phyloP scores from a whole-genome alignment of 106 monocot genomes.

The Allium sativum region DNA sequence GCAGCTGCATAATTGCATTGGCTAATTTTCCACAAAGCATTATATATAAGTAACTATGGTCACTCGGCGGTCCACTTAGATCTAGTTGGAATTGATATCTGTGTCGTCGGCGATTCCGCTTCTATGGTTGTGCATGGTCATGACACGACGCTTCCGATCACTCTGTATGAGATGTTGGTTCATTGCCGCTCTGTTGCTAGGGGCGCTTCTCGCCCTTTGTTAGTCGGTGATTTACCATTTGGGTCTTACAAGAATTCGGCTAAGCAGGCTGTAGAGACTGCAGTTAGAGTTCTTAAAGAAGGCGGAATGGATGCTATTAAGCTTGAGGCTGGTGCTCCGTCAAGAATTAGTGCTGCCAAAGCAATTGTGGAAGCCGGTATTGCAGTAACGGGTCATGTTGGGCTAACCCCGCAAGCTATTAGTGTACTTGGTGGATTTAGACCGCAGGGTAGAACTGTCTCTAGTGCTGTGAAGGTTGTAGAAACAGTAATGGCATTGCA shows the following conservation, averaged over 20 bases:
- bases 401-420: slow-evolving; percentile 87
- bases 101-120: slow-evolving; percentile 94
- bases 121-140: slow-evolving; percentile 99
- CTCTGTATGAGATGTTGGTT: slow-evolving; percentile 82
- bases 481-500: slow-evolving; percentile 87
- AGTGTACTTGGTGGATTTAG: slow-evolving; percentile 92
- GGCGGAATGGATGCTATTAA: slow-evolving; percentile 96
- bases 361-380: slow-evolving; percentile 93
- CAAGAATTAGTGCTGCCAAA: slow-evolving; percentile 74
- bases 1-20: too few species aligned
- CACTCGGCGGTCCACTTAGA: slow-evolving; percentile 92
- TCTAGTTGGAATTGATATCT: slow-evolving; percentile 65
- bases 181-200: slow-evolving; percentile 91
- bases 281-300: slow-evolving; percentile 73
- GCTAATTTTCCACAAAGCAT: too few species aligned
- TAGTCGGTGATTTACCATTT: slow-evolving; percentile 91
- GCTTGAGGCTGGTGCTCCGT: slow-evolving; percentile 78
- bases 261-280: slow-evolving; percentile 61
- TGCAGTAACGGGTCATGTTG: slow-evolving; percentile 93
- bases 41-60: too few species aligned
- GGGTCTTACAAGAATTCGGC: slow-evolving; percentile 72
- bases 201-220: slow-evolving; percentile 74
- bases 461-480: slow-evolving; percentile 92
- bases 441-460: slow-evolving; percentile 69
- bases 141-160: slow-evolving; percentile 95